These are phyloP conservation scores for Amanita pallidorosea DNA, from an alignment of 768 basidiomycete genomes.

Conservation along the genomic window DNA sequence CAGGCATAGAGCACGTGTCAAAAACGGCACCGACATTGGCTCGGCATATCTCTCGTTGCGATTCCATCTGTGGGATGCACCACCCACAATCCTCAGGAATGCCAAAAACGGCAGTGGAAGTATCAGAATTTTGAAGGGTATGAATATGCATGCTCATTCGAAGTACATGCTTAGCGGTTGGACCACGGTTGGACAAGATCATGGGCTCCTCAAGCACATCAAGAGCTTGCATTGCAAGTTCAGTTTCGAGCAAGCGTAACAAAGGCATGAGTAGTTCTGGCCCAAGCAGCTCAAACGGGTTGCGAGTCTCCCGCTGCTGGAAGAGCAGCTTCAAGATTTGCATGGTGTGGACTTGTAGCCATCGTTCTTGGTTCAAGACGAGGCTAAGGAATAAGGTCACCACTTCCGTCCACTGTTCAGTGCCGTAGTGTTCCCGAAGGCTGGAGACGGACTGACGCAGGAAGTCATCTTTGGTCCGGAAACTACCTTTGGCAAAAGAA, in stretches of 20 bases:
- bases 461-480: slow-evolving; percentile 90
- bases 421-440: slow-evolving; percentile 76
- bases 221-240: slow-evolving; percentile 74
- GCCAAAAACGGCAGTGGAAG: slow-evolving; percentile 67
- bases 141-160: slow-evolving; percentile 81
- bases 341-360: slow-evolving; percentile 76
- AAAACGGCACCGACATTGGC: slow-evolving; percentile 79
- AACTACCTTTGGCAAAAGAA: slow-evolving; percentile 78
- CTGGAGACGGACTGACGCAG: slow-evolving; percentile 79
- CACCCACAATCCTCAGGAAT: slow-evolving; percentile 78
- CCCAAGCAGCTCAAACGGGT: slow-evolving; percentile 61
- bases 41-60: slow-evolving; percentile 51
- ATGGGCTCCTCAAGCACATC: slow-evolving; percentile 93
- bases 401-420: slow-evolving; percentile 67
- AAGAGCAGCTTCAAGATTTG: slow-evolving; percentile 85
- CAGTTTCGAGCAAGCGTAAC: slow-evolving; percentile 78
- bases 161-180: slow-evolving; percentile 75
- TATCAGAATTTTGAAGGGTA: slow-evolving; percentile 32
- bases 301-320: slow-evolving; percentile 73
- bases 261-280: slow-evolving; percentile 89
- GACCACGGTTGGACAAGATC: slow-evolving; percentile 62
- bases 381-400: slow-evolving; percentile 81
- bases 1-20: slow-evolving; percentile 66
- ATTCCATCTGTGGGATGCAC: slow-evolving; percentile 66
- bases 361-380: slow-evolving; percentile 71